Base-by-base conservation (phyloP, 345 rosid species). In the Adansonia digitata region DNA sequence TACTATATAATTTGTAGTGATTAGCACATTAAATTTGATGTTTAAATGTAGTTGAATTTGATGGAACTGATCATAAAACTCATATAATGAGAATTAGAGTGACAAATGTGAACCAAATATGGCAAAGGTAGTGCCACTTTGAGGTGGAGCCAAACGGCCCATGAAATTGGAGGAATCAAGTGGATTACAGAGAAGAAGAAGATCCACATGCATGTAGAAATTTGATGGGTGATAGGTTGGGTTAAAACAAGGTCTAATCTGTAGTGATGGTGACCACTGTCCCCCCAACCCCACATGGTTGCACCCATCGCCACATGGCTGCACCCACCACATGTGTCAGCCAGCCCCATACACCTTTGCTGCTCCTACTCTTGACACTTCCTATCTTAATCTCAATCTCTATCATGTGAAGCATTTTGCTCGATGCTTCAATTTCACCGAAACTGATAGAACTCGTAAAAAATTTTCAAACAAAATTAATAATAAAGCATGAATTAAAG, bases 341-440 rank as follows among this genome's bases (percentile, higher is more conserved):
- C 26, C 37, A 55, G 39, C 39, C 14, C 75, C 75, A 72, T 72
- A 39, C 66, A 71, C 46, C 74, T 70, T 31, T 51, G 74, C 74
- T 22, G 20, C 49, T 39, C 13, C 18, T 40, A 27, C 75, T 55
- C 75, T 22, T 24, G 26, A 72, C 75, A 56, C 45, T 14, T 62
- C 7, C 45, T 14, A 20, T 53, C 18, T 51, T 48, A 2, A 5
- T 55, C 56, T 22, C 14, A 5, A 5, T 39, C 51, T 39, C 66
- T 49, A 5, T 57, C 75, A 72, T 57, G 63, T 31, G 40, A 20
- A 29, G 40, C 15, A 46, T 46, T 3, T 13, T 10, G 3, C 5
- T 31, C 12, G 5, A 15, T 60, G 5, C 31, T 60, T 60, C 31
- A 56, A 24, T 56, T 7, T 56, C 61, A 24, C 3, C 39, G 5